Base-by-base conservation (phyloP, 1,139 yeast genomes). In the Nakaseomyces uthaithaninus region DNA sequence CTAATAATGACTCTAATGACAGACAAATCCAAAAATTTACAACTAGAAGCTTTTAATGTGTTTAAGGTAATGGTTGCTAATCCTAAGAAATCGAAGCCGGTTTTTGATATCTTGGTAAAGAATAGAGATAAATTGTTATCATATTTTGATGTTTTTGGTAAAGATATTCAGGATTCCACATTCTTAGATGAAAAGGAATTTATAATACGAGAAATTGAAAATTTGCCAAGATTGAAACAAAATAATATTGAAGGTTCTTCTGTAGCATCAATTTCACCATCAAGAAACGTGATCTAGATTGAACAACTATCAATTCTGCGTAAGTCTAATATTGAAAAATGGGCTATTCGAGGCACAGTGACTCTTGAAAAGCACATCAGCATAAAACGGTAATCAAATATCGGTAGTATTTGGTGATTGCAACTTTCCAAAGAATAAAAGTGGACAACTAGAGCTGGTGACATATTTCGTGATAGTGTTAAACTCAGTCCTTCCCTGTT, bases 61-160 rank as follows among this genome's bases (percentile, higher is more conserved):
- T 91, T 91, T 66, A 91, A 91, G 62, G 84, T 80, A 33, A 86
- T 91, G 63, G 89, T 87, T 26, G 98, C 96, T 6, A 91, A 91
- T 60, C 98, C 98, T 5, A 80, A 82, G 50, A 89, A 89, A 60
- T 72, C 87, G 1, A 86, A 80, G 56, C 77, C 81, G 9, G 78
- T 91, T 2, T 66, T 74, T 44, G 96, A 89, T 59, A 83, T 91
- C 17, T 67, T 91, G 50, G 75, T 79, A 34, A 87, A 87, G 55
- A 91, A 91, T 60, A 78, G 86, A 55, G 80, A 74, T 39, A 84
- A 84, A 55, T 72, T 91, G 46, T 63, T 89, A 35, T 69, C 71
- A 27, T 86, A 85, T 59, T 72, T 91, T 46, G 72, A 73, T 38
- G 72, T 70, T 24, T 85, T 87, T 57, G 82, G 78, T 47, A 63